Base-by-base conservation (phyloP, 2,329 filamentous ascomycete genomes). In the Verticillium zaregamsianum region DNA sequence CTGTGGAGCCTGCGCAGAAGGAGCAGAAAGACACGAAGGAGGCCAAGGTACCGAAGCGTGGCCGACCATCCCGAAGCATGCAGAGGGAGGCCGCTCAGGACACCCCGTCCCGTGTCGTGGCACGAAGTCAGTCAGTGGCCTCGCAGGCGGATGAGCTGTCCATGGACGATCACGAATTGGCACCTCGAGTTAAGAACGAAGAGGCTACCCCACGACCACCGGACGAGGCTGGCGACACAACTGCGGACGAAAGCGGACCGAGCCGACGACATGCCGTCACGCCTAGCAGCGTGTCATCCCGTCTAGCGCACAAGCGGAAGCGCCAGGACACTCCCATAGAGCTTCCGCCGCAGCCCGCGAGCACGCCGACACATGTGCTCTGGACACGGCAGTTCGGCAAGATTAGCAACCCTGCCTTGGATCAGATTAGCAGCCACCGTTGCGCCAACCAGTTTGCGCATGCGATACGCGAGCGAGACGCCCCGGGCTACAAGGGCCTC, bases 361-460 rank as follows among this genome's bases (percentile, higher is more conserved):
- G 61, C 64, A 86, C 88, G 32, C 85, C 86, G 25, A 86, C 85
- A 9, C 84, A 91, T 62, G 90, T 93, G 5, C 80, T 91, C 49
- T 91, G 90, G 80, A 92, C 90, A 15, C 87, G 90, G 57, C 89
- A 89, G 57, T 89, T 94, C 69, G 85, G 89, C 39, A 87, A 89
- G 66, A 90, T 92, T 15, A 89, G 88, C 35, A 85, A 84, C 4
- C 88, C 89, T 5, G 87, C 91, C 14, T 81, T 93, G 65, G 90
- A 93, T 70, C 88, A 92, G 68, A 90, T 93, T 63, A 86, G 87
- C 28, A 90, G 87, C 59, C 90, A 93, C 72, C 89, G 90, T 37
- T 86, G 90, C 67, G 91, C 90, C 55, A 92, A 91, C 66, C 91
- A 92, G 75, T 94, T 94, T 70, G 88, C 89, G 32, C 88, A 88